Percentiles rank a stretch among this genome's conserved stretches.
These are phyloP conservation scores for Sclerotiophoma versabilis DNA, from an alignment of 2,329 filamentous ascomycete genomes.

Conservation along the genomic window DNA sequence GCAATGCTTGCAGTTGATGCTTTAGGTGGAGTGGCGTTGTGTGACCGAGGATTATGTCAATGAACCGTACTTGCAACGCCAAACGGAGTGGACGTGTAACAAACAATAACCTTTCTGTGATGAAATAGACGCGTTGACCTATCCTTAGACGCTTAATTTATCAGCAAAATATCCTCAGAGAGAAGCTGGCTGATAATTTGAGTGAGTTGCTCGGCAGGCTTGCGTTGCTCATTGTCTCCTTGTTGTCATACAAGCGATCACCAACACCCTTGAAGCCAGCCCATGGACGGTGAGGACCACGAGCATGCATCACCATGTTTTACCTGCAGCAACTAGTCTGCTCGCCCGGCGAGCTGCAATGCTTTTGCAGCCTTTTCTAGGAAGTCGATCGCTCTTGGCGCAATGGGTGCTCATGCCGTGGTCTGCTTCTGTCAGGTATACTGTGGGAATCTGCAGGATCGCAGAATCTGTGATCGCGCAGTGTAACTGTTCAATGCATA, in stretches of 20 bases:
- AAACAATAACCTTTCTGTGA: no score
- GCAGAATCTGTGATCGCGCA: not conserved
- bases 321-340: not conserved
- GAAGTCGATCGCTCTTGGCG: not conserved
- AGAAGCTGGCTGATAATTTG: no score
- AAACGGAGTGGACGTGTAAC: no score
- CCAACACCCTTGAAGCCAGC: not conserved
- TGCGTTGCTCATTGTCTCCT: not conserved
- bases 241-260: not conserved
- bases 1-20: no score
- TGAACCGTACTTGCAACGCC: no score
- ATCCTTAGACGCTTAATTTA: no score
- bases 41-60: no score
- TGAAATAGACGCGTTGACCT: no score
- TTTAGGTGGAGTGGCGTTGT: no score
- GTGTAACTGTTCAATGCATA: not conserved
- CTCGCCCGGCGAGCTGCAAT: not conserved
- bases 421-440: constrained; percentile 4
- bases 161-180: no score
- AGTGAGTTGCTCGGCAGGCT: not conserved
- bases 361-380: not conserved
- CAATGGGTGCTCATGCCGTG: not conserved
- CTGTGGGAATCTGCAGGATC: not conserved
- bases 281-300: not conserved
- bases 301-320: not conserved